Evolutionary conservation across 495 filamentous ascomycete species (phyloP), one percentile per base, ranked within the genome.

Genomic region (Hypoxylon fragiforme): DNA sequence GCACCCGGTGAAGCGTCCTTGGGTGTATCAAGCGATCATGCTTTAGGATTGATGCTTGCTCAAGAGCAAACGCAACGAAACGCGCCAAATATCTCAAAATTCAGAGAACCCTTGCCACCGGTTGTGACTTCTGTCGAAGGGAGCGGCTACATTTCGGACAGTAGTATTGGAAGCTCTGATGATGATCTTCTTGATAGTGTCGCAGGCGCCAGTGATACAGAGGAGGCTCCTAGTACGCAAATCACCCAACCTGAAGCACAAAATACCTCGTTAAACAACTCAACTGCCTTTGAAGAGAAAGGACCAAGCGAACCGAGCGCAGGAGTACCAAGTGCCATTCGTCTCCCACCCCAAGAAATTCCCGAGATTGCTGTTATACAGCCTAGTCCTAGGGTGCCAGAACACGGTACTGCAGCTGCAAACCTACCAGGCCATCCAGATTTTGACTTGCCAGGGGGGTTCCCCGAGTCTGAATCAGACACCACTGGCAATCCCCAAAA

Each of bases 101-200:
- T 71, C 48, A 73, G 77, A 22, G 81, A 85, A 34, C 85, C 85
- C 3, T 62, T 88, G 24, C 83, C 86, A 26, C 85, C 85, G 6
- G 80, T 86, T 16, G 82, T 88, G 6, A 85, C 83, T 2, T 82
- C 78, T 3, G 78, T 85, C 0, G 84, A 88, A 64, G 81, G 82
- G n/a, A 72, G 64, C 60, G 75, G 79, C 7, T 81, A 82, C 62
- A 61, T 70, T 22, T 81, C 78, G 37, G 80, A 85, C n/a, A n/a
- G n/a, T 50, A 77, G 71, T 30, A 50, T 48, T 3, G 38, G 18
- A 13, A 52, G 53, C 30, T 63, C 64, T 3, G 62, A 72, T 44
- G 62, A 57, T 22, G 50, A 60, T 30, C 42, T 59, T 7, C 40
- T 62, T 2, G 34, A 57, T 7, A 55, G 30, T 39, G 9, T 38